These are phyloP conservation scores for Yamagishiella unicocca DNA, from an alignment of 139 green algal genomes.

Conservation along the genomic window DNA sequence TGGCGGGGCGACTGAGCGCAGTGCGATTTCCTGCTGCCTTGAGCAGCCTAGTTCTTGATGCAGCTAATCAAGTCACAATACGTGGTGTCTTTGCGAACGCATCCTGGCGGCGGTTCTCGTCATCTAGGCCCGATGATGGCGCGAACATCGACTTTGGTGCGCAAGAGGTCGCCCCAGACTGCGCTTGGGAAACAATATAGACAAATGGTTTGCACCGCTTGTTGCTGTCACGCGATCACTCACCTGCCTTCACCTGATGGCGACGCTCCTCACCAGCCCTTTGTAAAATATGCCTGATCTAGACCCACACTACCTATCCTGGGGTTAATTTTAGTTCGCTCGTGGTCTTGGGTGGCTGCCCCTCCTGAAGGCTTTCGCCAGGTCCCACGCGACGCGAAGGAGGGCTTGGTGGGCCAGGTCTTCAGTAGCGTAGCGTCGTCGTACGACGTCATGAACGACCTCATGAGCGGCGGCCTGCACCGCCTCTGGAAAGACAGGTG, in stretches of 20 bases:
- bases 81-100: background rate
- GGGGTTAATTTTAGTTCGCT: too few relatives aligned
- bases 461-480: slow-evolving; percentile 98
- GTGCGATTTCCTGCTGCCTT: background rate
- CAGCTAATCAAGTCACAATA: background rate
- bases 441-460: slow-evolving; percentile 99
- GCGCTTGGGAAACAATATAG: too few relatives aligned
- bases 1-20: background rate
- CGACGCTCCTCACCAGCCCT: too few relatives aligned
- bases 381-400: slow-evolving; percentile 79
- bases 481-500: slow-evolving; percentile 96
- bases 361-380: slow-evolving; percentile 76
- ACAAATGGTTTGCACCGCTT: too few relatives aligned
- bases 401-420: slow-evolving; percentile 85
- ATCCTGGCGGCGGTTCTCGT: background rate
- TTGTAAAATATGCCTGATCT: too few relatives aligned
- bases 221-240: too few relatives aligned
- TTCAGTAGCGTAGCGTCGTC: slow-evolving; percentile 92
- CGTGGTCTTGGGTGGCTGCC: too few relatives aligned
- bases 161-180: too few relatives aligned
- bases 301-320: too few relatives aligned
- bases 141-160: slow-evolving; percentile 29
- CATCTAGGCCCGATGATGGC: background rate
- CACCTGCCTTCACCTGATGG: too few relatives aligned
- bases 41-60: background rate